Conservation (phyloP, 176 grass and related monocot species). For the Aegilops longissima region DNA sequence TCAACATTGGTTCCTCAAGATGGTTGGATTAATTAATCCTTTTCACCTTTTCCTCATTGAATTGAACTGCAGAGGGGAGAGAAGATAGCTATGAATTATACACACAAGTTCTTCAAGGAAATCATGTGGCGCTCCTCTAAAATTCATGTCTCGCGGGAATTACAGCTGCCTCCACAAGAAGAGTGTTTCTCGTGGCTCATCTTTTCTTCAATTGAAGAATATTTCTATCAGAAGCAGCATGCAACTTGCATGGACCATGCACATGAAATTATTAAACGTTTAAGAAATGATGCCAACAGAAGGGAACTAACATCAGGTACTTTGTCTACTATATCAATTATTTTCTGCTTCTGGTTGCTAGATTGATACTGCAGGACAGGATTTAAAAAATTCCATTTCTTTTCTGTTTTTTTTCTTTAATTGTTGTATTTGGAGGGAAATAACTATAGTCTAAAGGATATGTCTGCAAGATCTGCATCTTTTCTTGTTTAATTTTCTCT, state of each 20-base stretch:
- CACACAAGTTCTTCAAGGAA: conserved; percentile 79
- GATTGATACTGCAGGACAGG: conserved; percentile 2
- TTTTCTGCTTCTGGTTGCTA: neutral
- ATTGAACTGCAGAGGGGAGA: conserved; percentile 66
- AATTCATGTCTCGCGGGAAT: conserved; percentile 77
- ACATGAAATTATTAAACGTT: conserved; percentile 87
- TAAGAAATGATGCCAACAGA: conserved; percentile 58
- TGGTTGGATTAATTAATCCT: conserved; percentile 28
- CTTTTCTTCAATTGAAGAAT: conserved; percentile 93
- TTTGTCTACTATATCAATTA: conserved; percentile 15
- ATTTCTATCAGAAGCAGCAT: conserved; percentile 98
- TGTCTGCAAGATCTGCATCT: neutral
- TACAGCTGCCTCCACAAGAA: conserved; percentile 83
- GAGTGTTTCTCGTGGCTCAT: conserved; percentile 80
- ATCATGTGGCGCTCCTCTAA: conserved; percentile 99
- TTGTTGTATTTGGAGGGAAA: conserved; percentile 5
- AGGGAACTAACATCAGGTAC: conserved; percentile 52
- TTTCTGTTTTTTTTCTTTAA: neutral
- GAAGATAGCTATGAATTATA: conserved; percentile 71
- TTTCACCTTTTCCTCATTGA: conserved; percentile 34
- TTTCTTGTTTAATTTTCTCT: neutral
- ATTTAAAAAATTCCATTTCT: conserved; percentile 24
- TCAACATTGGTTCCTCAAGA: conserved; percentile 25
- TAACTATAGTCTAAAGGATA: neutral
- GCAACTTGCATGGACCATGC: conserved; percentile 83